Percentiles rank a stretch among this genome's conserved stretches.
phyloP scores from a whole-genome alignment of 1,284 basidiomycete genomes.

The Apiotrichum montevideense region DNA sequence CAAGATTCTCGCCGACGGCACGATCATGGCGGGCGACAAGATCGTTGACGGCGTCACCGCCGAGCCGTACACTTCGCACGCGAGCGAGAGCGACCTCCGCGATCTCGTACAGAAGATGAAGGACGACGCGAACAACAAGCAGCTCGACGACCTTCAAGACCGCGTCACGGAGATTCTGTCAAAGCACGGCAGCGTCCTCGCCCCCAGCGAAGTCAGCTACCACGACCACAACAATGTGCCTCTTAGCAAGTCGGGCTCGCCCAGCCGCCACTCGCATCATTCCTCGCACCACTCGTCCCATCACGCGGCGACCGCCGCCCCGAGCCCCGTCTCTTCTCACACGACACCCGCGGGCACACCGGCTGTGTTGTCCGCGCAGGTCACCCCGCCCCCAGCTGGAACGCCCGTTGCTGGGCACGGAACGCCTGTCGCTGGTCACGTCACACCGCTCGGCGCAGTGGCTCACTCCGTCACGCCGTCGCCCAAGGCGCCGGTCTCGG shows the following conservation, averaged over 20 bases:
- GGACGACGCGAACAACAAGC: conserved; percentile 35
- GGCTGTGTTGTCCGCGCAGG: no score
- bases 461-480: no score
- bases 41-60: conserved; percentile 39
- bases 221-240: neutral
- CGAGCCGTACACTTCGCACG: conserved; percentile 17
- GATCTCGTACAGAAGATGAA: conserved; percentile 22
- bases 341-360: no score
- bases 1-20: conserved; percentile 38
- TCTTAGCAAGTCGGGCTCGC: neutral
- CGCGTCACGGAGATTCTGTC: conserved; percentile 14
- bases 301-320: neutral
- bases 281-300: neutral
- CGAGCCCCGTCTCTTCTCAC: no score
- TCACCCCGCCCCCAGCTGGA: no score
- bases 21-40: conserved; percentile 38
- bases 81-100: conserved; percentile 9
- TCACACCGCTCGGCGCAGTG: no score
- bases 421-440: no score
- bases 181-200: conserved; percentile 12
- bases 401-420: no score
- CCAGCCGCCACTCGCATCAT: neutral
- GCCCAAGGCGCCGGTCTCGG: no score
- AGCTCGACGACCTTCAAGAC: conserved; percentile 35
- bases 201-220: neutral